These are phyloP conservation scores for Aphanomyces invadans DNA, from an alignment of 352 stramenopile species.

Conservation along the genomic window DNA sequence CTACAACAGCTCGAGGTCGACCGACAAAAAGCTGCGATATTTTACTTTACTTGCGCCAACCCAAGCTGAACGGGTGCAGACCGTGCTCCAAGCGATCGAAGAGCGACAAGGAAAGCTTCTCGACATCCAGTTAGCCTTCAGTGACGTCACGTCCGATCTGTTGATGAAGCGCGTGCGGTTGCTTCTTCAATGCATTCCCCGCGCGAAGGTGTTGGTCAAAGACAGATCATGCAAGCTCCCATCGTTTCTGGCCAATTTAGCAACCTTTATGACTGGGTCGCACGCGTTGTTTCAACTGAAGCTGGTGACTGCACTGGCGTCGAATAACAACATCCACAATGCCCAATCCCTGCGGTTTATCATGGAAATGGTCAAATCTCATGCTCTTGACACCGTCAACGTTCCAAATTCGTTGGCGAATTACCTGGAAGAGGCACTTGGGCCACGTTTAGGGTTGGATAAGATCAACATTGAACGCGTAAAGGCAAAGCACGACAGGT, in stretches of 20 bases:
- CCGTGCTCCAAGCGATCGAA: slow-evolving; percentile 17
- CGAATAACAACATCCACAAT: not conserved
- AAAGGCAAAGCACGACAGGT: not conserved
- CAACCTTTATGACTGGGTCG: not conserved
- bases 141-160: slow-evolving; percentile 2
- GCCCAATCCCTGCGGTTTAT: slow-evolving; percentile 8
- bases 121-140: slow-evolving; percentile 9
- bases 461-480: slow-evolving; percentile 20
- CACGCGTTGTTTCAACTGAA: not conserved
- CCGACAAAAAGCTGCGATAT: slow-evolving; percentile 13
- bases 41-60: not conserved
- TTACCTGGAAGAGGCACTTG: not conserved
- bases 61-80: not conserved
- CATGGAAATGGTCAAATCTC: slow-evolving; percentile 14
- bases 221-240: slow-evolving; percentile 18
- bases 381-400: not conserved
- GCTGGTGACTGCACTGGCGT: not conserved
- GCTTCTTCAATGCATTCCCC: not conserved
- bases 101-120: slow-evolving; percentile 11
- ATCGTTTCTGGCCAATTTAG: slow-evolving; percentile 11
- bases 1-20: not conserved
- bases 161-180: not conserved
- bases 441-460: not conserved
- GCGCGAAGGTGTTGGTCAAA: slow-evolving; percentile 1
- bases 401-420: not conserved